Base-by-base conservation (phyloP, 768 basidiomycete genomes). In the Kwoniella dejecticola region DNA sequence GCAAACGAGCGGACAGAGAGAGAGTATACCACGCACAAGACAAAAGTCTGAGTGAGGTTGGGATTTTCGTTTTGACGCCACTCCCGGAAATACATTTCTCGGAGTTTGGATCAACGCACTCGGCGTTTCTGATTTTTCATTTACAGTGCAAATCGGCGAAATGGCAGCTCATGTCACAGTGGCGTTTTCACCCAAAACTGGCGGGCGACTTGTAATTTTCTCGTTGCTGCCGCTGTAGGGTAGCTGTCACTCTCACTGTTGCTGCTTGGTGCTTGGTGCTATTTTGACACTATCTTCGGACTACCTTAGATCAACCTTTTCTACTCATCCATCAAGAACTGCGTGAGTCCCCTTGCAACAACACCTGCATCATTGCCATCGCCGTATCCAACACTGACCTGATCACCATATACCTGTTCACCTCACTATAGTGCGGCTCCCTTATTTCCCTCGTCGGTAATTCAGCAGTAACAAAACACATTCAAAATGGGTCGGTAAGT, bases 401-500 rank as follows among this genome's bases (percentile, higher is more conserved):
- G n/a, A n/a, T n/a, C 30, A 21, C 46, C 21, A 48, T 10, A 27
- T 13, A 31, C 21, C 27, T 10, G 4, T 24, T 30, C 33, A 6
- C 29, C 31, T 8, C 13, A 1, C 15, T 23, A 30, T 31, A 62
- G 60, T 62, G 42, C 60, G 60, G 60, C 60, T 45, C 40, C 44
- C 38, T 38, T n/a, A 57, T 33, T 40, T 67, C 62, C 58, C 52
- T 62, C 55, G 41, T 56, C 55, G 61, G 61, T 62, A 38, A 61
- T 7, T 60, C 33, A 64, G 56, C 45, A 56, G 21, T 57, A 31
- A 55, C 50, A 53, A 31, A 29, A 56, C 61, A 48, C 52, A 49
- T 62, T 70, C 75, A 76, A 73, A 36, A 76, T 76, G 75, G 75
- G 75, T 74, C 75, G 75, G 75, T 76, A 55, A 69, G 75, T 76